Base-by-base conservation (phyloP, 2,329 filamentous ascomycete species). In the Beauveria sp. region DNA sequence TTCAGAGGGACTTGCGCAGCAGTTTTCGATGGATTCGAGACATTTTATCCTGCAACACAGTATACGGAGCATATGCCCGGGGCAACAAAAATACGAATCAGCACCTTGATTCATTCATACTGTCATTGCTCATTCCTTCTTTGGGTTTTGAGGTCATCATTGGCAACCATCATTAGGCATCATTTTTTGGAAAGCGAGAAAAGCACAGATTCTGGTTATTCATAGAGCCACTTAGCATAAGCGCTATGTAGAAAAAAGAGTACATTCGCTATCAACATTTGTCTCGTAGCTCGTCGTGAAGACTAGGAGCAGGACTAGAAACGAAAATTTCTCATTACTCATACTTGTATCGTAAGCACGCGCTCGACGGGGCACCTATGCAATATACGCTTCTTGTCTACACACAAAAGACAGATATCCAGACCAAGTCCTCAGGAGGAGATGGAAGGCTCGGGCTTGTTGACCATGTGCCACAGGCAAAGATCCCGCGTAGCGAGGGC, bases 401-500 rank as follows among this genome's bases (percentile, higher is more conserved):
- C 12, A 37, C 34, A 14, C 5, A 16, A 37, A 37, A 16, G 34
- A 16, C 34, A 16, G 16, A 37, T 12, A 34, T 34, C 3, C 28
- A 20, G 6, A 18, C 16, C 26, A n/a, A 24, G 6, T 46, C 40
- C 18, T 22, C 16, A 43, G 5, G 41, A 46, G 9, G 14, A 10
- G 34, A 46, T 12, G 8, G 59, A 44, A 20, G 52, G 59, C 44
- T 40, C 30, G 5, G 59, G 59, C 43, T 55, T 61, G 52, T 55
- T 47, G 5, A 48, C 5, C 43, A 74, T 63, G 56, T 74, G 71
- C 74, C 75, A 78, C 51, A 74, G 67, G 5, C 74, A 67, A 41
- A 80, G 61, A 61, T 79, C 76, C 14, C 78, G 67, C 4, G 73
- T 71, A 0, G 77, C 77, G 52, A 77, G 63, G 5, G 77, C 76